Conservation (phyloP, 306 rosid genomes). For the Lagenaria siceraria region DNA sequence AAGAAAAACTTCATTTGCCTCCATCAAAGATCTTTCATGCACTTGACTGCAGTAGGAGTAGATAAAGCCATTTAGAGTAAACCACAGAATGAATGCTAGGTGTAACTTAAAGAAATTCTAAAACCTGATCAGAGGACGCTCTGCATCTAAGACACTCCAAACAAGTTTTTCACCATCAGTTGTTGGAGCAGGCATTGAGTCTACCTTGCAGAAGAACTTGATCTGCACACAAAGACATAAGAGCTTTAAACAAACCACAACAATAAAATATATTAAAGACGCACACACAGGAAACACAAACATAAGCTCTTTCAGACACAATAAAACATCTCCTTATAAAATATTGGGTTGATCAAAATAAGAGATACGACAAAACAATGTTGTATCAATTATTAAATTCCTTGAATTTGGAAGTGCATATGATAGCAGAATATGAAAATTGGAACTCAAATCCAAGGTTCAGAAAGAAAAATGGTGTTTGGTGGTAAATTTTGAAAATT, state of each 20-base stretch:
- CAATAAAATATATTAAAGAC: background rate
- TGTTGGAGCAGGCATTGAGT: slow-evolving; percentile 48
- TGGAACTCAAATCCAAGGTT: background rate
- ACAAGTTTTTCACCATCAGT: slow-evolving; percentile 71
- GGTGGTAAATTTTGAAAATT: background rate
- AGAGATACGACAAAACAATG: background rate
- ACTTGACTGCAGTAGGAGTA: slow-evolving; percentile 43
- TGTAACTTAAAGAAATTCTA: slow-evolving; percentile 12
- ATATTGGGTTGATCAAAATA: background rate
- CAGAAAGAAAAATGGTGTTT: background rate
- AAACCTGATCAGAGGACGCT: slow-evolving; percentile 72
- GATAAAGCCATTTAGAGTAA: slow-evolving; percentile 7
- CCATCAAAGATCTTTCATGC: slow-evolving; percentile 65
- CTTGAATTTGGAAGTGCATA: background rate
- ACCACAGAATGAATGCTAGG: background rate
- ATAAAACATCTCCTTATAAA: background rate
- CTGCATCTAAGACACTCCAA: slow-evolving; percentile 86
- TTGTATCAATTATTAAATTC: background rate
- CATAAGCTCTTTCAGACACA: background rate
- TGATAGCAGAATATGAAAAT: background rate
- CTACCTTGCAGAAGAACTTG: slow-evolving; percentile 74
- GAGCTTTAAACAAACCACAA: background rate
- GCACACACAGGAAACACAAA: background rate
- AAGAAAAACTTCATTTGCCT: slow-evolving; percentile 60
- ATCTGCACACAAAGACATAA: slow-evolving; percentile 34